Base-by-base conservation (phyloP, 257 asterid species). In the Hygrophila difformis region DNA sequence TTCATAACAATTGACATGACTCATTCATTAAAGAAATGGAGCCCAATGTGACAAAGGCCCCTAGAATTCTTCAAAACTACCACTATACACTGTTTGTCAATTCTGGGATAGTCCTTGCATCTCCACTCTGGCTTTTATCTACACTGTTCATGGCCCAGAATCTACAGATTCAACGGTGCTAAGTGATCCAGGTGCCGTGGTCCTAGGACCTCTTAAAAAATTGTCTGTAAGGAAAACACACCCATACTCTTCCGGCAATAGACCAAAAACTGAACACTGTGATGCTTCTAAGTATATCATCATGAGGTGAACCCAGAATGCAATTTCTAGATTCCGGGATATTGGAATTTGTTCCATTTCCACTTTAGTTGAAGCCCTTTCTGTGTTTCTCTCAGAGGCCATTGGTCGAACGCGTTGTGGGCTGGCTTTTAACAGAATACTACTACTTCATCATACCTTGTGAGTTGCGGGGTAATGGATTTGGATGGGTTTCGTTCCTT, bases 401-500 rank as follows among this genome's bases (percentile, higher is more conserved):
- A 12, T 20, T 23, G 12, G 20, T 44, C 50, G 4, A 19, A 26
- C 13, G 35, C 11, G 26, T 21, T 1, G 5, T 4, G 10, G 46
- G 18, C 21, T 13, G 22, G n/a, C n/a, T n/a, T n/a, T n/a, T n/a
- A n/a, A n/a, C n/a, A n/a, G n/a, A n/a, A n/a, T n/a, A n/a, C n/a
- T n/a, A n/a, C n/a, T n/a, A n/a, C n/a, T n/a, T n/a, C n/a, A n/a
- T n/a, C n/a, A n/a, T n/a, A n/a, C n/a, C n/a, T n/a, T n/a, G n/a
- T n/a, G n/a, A n/a, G n/a, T n/a, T n/a, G n/a, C n/a, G n/a, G n/a
- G n/a, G n/a, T 26, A 43, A 71, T 75, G 84, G 79, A 75, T 62
- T 75, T 75, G 60, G 46, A 49, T 7, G 66, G 57, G 45, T 68
- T 75, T 28, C 84, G 77, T 21, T 68, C 65, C 5, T 58, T 75